Conservation (phyloP, 805 yeast species). For the Henningerozyma blattae region DNA sequence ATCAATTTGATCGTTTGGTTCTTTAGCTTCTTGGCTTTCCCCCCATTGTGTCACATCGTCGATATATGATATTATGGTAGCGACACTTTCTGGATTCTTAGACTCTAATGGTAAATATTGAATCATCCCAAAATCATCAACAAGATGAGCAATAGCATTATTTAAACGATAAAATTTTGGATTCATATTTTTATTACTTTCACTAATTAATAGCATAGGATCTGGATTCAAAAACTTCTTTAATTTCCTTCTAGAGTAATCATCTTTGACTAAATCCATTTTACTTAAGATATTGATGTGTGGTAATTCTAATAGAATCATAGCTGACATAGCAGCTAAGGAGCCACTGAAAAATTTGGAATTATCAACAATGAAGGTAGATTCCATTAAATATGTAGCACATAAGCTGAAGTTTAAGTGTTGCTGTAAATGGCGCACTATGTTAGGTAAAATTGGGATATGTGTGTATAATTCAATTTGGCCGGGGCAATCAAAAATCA, state of each 20-base stretch:
- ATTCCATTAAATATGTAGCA: constrained; percentile 85
- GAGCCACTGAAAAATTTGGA: constrained; percentile 94
- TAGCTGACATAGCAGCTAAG: constrained; percentile 93
- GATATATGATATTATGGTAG: constrained; percentile 76
- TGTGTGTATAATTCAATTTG: constrained; percentile 93
- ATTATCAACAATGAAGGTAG: constrained; percentile 83
- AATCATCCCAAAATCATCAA: constrained; percentile 98
- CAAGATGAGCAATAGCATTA: constrained; percentile 73
- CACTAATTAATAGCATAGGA: constrained; percentile 52
- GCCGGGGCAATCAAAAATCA: constrained; percentile 94
- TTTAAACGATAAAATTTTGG: constrained; percentile 63
- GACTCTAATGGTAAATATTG: constrained; percentile 87
- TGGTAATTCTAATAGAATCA: constrained; percentile 90
- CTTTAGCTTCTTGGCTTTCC: constrained; percentile 93
- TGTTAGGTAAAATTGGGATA: constrained; percentile 82
- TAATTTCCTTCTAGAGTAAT: constrained; percentile 60
- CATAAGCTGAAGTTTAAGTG: constrained; percentile 78
- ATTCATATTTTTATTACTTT: constrained; percentile 24
- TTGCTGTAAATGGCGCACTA: constrained; percentile 73
- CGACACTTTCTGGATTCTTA: constrained; percentile 60
- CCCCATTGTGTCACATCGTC: constrained; percentile 98
- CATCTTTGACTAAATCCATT: constrained; percentile 73
- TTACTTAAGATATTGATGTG: constrained; percentile 86
- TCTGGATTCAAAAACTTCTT: constrained; percentile 87
- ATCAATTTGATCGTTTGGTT: constrained; percentile 69